phyloP scores from a whole-genome alignment of 345 rosid species.

The Combretum micranthum region DNA sequence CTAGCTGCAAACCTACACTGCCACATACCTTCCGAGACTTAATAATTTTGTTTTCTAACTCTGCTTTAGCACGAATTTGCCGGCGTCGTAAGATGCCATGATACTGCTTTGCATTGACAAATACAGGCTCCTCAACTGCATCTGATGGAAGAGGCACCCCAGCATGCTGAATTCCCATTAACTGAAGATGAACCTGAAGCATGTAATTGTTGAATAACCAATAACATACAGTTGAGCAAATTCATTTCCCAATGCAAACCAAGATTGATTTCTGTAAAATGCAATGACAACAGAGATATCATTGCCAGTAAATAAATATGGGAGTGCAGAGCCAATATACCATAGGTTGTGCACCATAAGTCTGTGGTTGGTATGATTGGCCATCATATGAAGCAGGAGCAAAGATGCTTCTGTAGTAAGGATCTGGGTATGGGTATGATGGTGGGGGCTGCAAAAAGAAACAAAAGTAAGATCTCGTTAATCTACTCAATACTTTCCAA shows the following conservation, averaged over 20 bases:
- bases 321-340: slow-evolving; percentile 23
- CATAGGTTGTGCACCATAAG: slow-evolving; percentile 74
- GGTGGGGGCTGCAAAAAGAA: slow-evolving; percentile 54
- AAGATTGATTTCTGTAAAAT: neutral
- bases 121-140: slow-evolving; percentile 95
- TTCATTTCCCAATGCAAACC: neutral
- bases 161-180: slow-evolving; percentile 97
- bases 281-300: neutral
- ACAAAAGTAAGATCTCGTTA: slow-evolving; percentile 6
- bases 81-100: slow-evolving; percentile 95
- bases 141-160: slow-evolving; percentile 92
- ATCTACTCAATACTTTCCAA: neutral
- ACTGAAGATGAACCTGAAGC: slow-evolving; percentile 76
- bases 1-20: neutral
- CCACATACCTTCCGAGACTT: slow-evolving; percentile 69
- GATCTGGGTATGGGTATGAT: slow-evolving; percentile 87
- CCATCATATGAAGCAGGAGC: slow-evolving; percentile 84
- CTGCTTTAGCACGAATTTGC: slow-evolving; percentile 92
- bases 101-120: slow-evolving; percentile 96
- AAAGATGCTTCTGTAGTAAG: slow-evolving; percentile 88
- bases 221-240: neutral
- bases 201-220: neutral
- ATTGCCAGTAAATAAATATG: neutral
- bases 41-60: slow-evolving; percentile 51
- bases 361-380: slow-evolving; percentile 65